Evolutionary conservation across 495 filamentous ascomycete genomes (phyloP), one percentile per base, ranked within the genome.

Genomic region (Neurospora hispaniola): DNA sequence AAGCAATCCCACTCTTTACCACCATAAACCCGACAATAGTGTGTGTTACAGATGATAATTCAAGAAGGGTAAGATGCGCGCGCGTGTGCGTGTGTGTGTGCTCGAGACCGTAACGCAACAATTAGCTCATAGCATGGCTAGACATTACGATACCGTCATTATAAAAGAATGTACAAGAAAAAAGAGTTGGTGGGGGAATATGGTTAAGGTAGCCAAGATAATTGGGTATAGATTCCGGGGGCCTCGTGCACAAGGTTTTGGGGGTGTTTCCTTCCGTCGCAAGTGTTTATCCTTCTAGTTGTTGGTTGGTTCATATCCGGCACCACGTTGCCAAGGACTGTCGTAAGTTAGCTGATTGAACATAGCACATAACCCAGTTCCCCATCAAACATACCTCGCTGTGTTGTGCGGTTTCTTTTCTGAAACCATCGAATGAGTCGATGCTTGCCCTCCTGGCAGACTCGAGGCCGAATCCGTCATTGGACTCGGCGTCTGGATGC

Each of bases 311-410:
- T 88, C 86, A 75, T 88, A 88, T 70, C 86, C 86, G 31, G 86
- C 86, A 66, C 86, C 86, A 72, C 85, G 82, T 78, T 88, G 86
- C 86, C 86, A 88, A 38, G 82, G 81, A 75, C 86, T 87, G 69
- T 14, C 12, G 2, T 14, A 35, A 11, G 70, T 69, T 71, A 74
- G 74, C 81, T 77, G 81, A 80, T 35, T 74, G 18, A 44, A 44
- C 16, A 44, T 44, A 16, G 42, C 6, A 44, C 18, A 44, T n/a
- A 9, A 4, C 8, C 7, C 16, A 5, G 5, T n/a, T n/a, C 18
- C 42, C 7, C 42, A 20, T 4, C 9, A 54, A 70, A 73, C 82
- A 82, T 77, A 87, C 85, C 83, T 86, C 75, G 82, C 73, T 72
- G 79, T 76, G 39, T 81, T 80, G 71, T 54, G 20, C 46, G 78